These are phyloP conservation scores for Zoysia matrella DNA, from an alignment of 202 grass and related monocot genomes.

Conservation along the genomic window DNA sequence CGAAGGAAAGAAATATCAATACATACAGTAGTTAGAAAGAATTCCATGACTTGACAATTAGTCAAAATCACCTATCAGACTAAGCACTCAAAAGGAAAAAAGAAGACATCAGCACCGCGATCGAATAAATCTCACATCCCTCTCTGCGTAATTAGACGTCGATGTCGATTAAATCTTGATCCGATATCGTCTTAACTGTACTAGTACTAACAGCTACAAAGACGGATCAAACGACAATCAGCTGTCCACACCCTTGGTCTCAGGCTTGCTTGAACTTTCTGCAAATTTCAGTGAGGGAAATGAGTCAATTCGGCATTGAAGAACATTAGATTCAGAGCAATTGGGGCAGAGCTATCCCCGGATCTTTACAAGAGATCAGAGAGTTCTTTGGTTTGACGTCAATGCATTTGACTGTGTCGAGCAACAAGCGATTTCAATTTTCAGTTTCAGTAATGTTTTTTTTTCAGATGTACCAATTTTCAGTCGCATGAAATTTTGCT, in stretches of 20 bases:
- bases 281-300: neutral
- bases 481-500: too few relatives aligned
- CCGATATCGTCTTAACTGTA: neutral
- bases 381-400: slow-evolving; percentile 21
- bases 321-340: slow-evolving; percentile 5
- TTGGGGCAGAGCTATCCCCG: slow-evolving; percentile 28
- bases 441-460: too few relatives aligned
- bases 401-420: slow-evolving; percentile 15
- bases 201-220: neutral
- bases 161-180: slow-evolving; percentile 1
- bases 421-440: neutral
- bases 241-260: slow-evolving; percentile 12
- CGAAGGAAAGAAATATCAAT: neutral
- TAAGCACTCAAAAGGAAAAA: neutral
- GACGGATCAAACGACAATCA: neutral
- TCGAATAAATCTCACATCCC: slow-evolving; percentile 3
- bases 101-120: neutral
- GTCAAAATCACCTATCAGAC: slow-evolving; percentile 6
- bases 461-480: too few relatives aligned
- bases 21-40: slow-evolving; percentile 4
- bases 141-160: neutral
- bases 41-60: neutral
- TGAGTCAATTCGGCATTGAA: slow-evolving; percentile 12
- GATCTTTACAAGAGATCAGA: slow-evolving; percentile 1
- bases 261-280: slow-evolving; percentile 28